Base-by-base conservation (phyloP, 345 rosid species). In the Eucalyptus globulus region DNA sequence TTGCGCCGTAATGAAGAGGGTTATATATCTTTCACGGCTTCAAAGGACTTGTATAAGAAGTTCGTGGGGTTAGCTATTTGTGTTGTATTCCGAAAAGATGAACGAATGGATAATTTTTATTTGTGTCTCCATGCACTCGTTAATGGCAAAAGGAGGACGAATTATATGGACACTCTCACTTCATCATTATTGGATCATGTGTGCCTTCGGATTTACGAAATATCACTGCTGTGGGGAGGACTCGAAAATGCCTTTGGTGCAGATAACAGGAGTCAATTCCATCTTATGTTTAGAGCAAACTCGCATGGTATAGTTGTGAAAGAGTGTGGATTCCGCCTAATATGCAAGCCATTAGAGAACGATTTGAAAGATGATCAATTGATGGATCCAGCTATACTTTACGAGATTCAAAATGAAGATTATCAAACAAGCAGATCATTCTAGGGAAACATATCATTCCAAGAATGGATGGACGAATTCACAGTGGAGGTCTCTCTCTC, bases 171-270 rank as follows among this genome's bases (percentile, higher is more conserved):
- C 19, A 0, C 0, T 53, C 4, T 19, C 26, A 54, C 27, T 54
- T 54, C 11, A 54, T 54, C 60, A 21, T 8, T 8, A 2, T 54
- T 0, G 60, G 60, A 56, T 9, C 60, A 56, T 22, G 60, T 56
- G 60, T 56, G 3, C 3, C 6, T 56, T 56, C 12, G 0, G 2
- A 8, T 8, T 22, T 22, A 0, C 1, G 1, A 21, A 9, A 0
- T 4, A 0, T 0, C 11, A 0, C 0, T 0, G 1, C 6, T 56
- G 6, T 56, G 60, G 60, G 27, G 3, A 56, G 6, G 3, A 56
- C 6, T 56, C 22, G 60, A 56, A 56, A 1, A 9, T 56, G 60
- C 1, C 27, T 22, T 56, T 1, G 12, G 27, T 8, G 58, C 26
- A 54, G 0, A 54, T 54, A 26, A 54, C 60, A 0, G 1, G 60